Conservation (phyloP, 345 rosid species). For the Eucalyptus cloeziana region DNA sequence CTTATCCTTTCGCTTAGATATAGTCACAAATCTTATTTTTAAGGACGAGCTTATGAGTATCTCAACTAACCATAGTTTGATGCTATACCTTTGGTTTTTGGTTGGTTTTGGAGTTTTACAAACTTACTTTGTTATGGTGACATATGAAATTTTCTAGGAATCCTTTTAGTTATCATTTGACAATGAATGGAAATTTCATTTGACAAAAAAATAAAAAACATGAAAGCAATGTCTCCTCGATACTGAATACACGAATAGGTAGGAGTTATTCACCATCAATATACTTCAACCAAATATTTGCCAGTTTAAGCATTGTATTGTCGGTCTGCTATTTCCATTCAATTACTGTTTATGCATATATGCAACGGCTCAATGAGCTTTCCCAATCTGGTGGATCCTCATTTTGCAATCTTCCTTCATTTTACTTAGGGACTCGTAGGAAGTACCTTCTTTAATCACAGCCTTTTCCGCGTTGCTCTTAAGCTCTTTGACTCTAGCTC, state of each 20-base stretch:
- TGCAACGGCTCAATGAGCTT: not conserved
- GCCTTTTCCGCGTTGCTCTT: conserved; percentile 10
- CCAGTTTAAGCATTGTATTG: not conserved
- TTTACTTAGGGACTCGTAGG: conserved; percentile 1
- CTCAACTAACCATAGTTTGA: too few species aligned
- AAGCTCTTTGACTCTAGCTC: conserved; percentile 20
- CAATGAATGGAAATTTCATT: too few species aligned
- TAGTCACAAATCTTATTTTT: too few species aligned
- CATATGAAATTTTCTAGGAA: too few species aligned
- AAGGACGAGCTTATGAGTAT: too few species aligned
- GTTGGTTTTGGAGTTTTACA: too few species aligned
- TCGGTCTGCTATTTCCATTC: too few species aligned
- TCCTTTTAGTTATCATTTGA: too few species aligned
- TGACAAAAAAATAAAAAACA: too few species aligned
- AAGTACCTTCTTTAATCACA: conserved; percentile 12
- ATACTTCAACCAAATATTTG: not conserved
- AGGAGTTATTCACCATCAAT: not conserved
- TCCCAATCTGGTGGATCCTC: not conserved
- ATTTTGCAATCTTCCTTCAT: not conserved
- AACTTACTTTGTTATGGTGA: too few species aligned
- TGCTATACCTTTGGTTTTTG: too few species aligned
- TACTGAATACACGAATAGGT: not conserved
- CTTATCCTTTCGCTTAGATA: too few species aligned
- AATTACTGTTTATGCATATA: not conserved
- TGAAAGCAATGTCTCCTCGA: not conserved